Base-by-base conservation (phyloP, 352 stramenopile genomes). In the Globisporangium recalcitrans region DNA sequence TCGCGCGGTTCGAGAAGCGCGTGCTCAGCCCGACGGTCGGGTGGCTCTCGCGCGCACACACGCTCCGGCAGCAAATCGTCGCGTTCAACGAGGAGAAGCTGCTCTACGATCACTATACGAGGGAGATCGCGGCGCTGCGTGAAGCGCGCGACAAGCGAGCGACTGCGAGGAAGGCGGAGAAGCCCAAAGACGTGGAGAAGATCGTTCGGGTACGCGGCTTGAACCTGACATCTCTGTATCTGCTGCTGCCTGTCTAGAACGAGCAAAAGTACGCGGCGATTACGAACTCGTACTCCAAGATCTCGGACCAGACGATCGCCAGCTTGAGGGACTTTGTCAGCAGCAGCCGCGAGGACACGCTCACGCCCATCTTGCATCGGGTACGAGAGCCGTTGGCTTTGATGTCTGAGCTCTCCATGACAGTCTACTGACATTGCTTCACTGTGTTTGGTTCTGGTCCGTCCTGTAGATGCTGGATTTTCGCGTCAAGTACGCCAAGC, bases 21-120 rank as follows among this genome's bases (percentile, higher is more conserved):
- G 79, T 94, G 8, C 53, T 91, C 66, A 68, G 72, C 4, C 85
- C 85, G 0, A 67, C 78, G 9, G 64, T 59, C 54, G 81, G 79
- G 2, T 94, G 85, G 85, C 56, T 88, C 22, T 64, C 77, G 26
- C 70, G 80, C 26, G 82, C 74, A 0, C 56, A 56, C 14, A 58
- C 52, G 0, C 62, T 94, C 3, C 74, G 84, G 53, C 67, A 80
- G 29, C 72, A 89, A 63, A 68, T 78, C 6, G 59, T 52, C 11
- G 65, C 73, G 8, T 92, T 84, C 49, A 70, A 84, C 21, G 76
- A 88, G 22, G 74, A 88, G 44, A 91, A 94, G 60, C 59, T 79
- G 4, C 54, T 85, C 8, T 94, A 80, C 27, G 85, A 94, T 60
- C 85, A 94, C 71, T 92, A 94, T 62, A 86, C 79, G 14, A 76